Percentiles rank a stretch among this genome's conserved stretches.
Conservation (phyloP, 1,284 basidiomycete genomes). For the Exsudoporus floridanus region DNA sequence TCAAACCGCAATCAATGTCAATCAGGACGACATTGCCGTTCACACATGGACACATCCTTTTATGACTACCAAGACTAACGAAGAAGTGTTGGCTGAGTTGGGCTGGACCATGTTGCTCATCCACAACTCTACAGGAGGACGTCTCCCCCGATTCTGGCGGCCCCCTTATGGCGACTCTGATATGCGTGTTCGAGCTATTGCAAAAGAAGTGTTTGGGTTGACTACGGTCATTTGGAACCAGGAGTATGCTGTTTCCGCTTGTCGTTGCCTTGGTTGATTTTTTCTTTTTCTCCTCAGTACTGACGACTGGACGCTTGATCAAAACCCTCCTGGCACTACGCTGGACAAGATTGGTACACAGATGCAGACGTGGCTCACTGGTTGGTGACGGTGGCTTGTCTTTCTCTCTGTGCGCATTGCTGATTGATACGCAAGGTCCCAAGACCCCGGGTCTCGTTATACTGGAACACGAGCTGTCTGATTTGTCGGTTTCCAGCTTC, state of each 20-base stretch:
- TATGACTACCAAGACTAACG: conserved; percentile 76
- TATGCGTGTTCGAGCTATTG: conserved; percentile 70
- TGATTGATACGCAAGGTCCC: conserved; percentile 42
- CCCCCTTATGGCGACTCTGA: conserved; percentile 81
- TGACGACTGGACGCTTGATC: conserved; percentile 60
- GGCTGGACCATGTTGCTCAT: conserved; percentile 85
- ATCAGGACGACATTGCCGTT: conserved; percentile 66
- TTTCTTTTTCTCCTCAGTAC: conserved; percentile 45
- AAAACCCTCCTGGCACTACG: conserved; percentile 41
- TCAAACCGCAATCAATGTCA: conserved; percentile 47
- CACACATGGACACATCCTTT: conserved; percentile 82
- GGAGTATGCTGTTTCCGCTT: conserved; percentile 49
- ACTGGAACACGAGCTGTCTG: conserved; percentile 81
- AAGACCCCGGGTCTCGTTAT: conserved; percentile 76
- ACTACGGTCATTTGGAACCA: conserved; percentile 77
- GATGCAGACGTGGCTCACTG: conserved; percentile 57
- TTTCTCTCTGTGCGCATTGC: not conserved
- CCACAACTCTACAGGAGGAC: conserved; percentile 75
- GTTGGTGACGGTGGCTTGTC: conserved; percentile 30
- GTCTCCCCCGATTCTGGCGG: conserved; percentile 71
- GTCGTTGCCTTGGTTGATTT: conserved; percentile 4
- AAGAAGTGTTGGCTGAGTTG: conserved; percentile 72
- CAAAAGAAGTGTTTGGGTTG: conserved; percentile 68
- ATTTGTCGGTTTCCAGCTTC: conserved; percentile 65
- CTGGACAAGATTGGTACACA: conserved; percentile 42